Base-by-base conservation (phyloP, 371 early-diverging fungal genomes). In the Mortierella sp. region DNA sequence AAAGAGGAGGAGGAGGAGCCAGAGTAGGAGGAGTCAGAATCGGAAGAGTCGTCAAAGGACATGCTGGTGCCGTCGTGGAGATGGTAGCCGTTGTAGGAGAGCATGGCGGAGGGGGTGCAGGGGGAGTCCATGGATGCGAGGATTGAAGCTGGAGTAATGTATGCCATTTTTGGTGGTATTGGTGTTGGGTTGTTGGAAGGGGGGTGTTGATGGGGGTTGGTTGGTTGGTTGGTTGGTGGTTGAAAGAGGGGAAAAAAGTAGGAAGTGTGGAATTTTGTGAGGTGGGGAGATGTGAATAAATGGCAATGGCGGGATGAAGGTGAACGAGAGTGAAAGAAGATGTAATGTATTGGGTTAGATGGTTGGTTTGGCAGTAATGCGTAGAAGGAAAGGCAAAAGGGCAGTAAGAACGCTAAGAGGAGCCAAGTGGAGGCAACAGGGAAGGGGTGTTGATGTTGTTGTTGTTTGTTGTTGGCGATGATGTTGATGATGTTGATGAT, bases 21-120 rank as follows among this genome's bases (percentile, higher is more conserved):
- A 24, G 72, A 71, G 65, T 75, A 84, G 54, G 75, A 84, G 11
- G 85, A 84, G 3, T 84, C 85, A 0, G 85, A 81, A 44, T 84
- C 85, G 5, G 85, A 84, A 48, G 56, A 55, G 56, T 84, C 85
- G 21, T 81, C 85, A 72, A 76, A 79, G 41, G 70, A 71, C 32
- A 44, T 58, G 24, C 54, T 75, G 51, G 76, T 29, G 43, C 75
- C 75, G 55, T 81, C 74, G 12, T 75, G 78, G 56, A 81, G 72
- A 14, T 74, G 78, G 70, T 81, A 71, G 44, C 77, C 70, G 70
- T 79, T 76, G 75, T 81, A 81, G 44, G 75, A 55, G 75, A 81
- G 78, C 77, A 84, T 80, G 24, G 78, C 77, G 12, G 85, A 75
- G 55, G 81, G 81, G 32, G 78, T 75, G 70, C 81, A 81, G 54